Base-by-base conservation (phyloP, 2,329 filamentous ascomycete species). In the Alternaria incomplexa region DNA sequence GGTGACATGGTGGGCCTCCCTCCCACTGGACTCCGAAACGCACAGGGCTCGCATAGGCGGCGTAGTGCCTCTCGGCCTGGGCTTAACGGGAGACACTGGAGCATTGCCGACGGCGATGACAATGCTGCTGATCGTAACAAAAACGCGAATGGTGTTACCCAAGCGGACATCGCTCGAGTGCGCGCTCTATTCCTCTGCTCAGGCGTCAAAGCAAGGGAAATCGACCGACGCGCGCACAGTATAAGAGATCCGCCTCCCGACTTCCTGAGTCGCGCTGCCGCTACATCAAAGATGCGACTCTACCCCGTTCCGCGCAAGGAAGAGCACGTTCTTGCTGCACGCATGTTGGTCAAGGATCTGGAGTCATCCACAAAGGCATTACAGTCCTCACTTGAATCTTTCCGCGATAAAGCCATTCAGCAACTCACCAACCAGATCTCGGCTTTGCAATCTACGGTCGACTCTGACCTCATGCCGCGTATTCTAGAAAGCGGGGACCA, bases 131-230 rank as follows among this genome's bases (percentile, higher is more conserved):
- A 74, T 15, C 79, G 78, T 52, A 78, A 73, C 23, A 61, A 62
- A 9, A 62, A 56, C 20, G 50, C 65, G 5, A 70, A 70, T 9
- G 61, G 66, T n/a, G 67, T 76, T 20, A 75, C 75, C 85, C 10
- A 88, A 86, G 70, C 87, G n/a, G 95, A 97, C 70, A 86, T 97
- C 56, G 91, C 91, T 15, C 89, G 93, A n/a, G 85, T 94, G 3
- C 87, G 89, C 61, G 88, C 93, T 1, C 84, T 96, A 9, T 87
- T 97, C 44, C 84, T 97, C 22, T 91, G 90, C 66, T 93, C 93
- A 0, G 94, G 93, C n/a, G 90, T 97, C 74, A 97, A 96, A 81
- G 94, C 95, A 0, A 89, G 89, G 73, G 92, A 96, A 74, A 92
- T 97, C 58, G 85, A 85, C 26, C 86, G 89, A 5, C 87, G 90